Percentiles rank a stretch among this genome's conserved stretches.
These are phyloP conservation scores for Didymella pinodella DNA, from an alignment of 2,329 filamentous ascomycete genomes.

Conservation along the genomic window DNA sequence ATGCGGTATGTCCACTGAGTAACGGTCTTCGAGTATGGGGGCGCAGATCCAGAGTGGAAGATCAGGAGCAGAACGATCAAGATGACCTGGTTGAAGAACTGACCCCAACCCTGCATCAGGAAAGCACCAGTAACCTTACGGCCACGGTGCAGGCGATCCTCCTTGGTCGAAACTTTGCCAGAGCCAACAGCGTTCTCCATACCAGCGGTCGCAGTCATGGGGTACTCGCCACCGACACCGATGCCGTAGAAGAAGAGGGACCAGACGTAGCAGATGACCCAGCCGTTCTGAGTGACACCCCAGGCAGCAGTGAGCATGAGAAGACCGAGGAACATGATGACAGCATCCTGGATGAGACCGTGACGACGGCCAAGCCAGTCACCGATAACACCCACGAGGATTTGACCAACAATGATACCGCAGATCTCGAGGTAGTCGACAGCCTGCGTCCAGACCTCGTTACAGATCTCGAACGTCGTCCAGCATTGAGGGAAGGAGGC, in stretches of 20 bases:
- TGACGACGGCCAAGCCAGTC: conserved; percentile 88
- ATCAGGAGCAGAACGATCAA: conserved; percentile 86
- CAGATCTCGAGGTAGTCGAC: conserved; percentile 92
- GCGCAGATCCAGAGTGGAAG: conserved; percentile 81
- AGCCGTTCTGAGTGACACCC: conserved; percentile 86
- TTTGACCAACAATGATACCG: conserved; percentile 91
- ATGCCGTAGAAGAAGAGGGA: conserved; percentile 90
- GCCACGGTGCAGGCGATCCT: conserved; percentile 93
- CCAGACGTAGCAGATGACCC: conserved; percentile 97
- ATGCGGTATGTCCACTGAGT: conserved; percentile 92
- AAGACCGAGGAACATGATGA: conserved; percentile 93
- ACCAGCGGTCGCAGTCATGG: conserved; percentile 93
- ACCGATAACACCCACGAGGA: conserved; percentile 81
- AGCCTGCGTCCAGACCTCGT: conserved; percentile 79
- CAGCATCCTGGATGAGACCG: conserved; percentile 93
- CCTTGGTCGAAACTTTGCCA: conserved; percentile 86
- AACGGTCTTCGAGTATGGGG: conserved; percentile 76
- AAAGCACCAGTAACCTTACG: conserved; percentile 96
- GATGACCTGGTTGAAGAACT: conserved; percentile 90
- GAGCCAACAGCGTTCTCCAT: conserved; percentile 91
- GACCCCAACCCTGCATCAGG: conserved; percentile 98
- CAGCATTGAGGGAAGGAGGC: conserved; percentile 82
- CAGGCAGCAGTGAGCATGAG: conserved; percentile 91
- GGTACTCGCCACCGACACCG: conserved; percentile 84
- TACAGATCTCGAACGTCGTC: conserved; percentile 71